Evolutionary conservation across 2,329 filamentous ascomycete species (phyloP), one percentile per base, ranked within the genome.

Genomic region (Clonostachys byssicola): DNA sequence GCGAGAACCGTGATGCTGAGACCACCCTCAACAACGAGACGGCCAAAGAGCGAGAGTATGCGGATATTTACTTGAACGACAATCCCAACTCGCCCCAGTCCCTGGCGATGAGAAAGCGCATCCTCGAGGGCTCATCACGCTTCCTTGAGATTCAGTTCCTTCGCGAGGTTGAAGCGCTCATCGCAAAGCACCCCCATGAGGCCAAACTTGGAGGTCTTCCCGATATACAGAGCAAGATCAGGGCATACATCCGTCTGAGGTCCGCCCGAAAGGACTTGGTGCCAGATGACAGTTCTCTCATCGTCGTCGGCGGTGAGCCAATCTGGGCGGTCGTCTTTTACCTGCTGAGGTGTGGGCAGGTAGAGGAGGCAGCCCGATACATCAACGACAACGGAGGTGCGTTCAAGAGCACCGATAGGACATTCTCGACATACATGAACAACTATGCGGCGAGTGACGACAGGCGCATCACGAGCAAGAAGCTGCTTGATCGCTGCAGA

Each of bases 271-370:
- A 92, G 66, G 90, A 95, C 60, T 78, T 97, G 40, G 88, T 88
- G 3, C 83, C 86, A 3, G 89, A 95, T 60, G 89, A 86, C 52
- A 18, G 14, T 10, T 18, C 14, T n/a, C 14, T 39, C 17, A 81
- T 85, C 5, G 84, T 92, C 53, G 75, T 96, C 42, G 89, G 86
- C 51, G 83, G 88, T 45, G 92, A 96, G 62, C 94, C 87, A 59
- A 87, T 92, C 53, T 99, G 94, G 94, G 91, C 92, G 40, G 78
- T 96, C 44, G 84, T 99, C 41, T 99, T 95, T 71, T 97, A 90
- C 66, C 79, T 97, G 39, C 73, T 99, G 20, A 84, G 94, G 42
- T 87, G 87, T 51, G 94, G 94, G 44, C 85, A 95, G 54, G 77
- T 94, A 45, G 78, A 79, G 14, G 92, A 97, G 65, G 92, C 92